phyloP scores from a whole-genome alignment of 1,284 basidiomycete genomes.

The Ceratobasidium sp. region DNA sequence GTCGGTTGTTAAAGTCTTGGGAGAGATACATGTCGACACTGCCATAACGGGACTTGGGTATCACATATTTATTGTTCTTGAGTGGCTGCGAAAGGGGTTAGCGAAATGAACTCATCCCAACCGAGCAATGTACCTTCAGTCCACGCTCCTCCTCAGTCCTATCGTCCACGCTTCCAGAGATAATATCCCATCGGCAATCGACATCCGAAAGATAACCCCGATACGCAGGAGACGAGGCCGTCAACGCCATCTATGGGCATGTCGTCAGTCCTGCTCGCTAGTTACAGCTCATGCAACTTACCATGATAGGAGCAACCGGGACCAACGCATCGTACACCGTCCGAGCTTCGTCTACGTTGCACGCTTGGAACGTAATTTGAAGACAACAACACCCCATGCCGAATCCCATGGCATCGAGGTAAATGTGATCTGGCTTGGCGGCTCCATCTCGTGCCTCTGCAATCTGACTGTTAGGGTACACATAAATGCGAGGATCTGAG shows the following conservation, averaged over 20 bases:
- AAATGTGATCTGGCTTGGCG: conserved; percentile 89
- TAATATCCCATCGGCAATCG: conserved; percentile 98
- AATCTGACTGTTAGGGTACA: background rate
- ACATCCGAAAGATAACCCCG: conserved; percentile 95
- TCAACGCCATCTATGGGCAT: conserved; percentile 77
- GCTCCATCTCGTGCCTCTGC: conserved; percentile 87
- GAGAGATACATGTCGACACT: conserved; percentile 96
- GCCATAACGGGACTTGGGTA: conserved; percentile 97
- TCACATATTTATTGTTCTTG: conserved; percentile 71
- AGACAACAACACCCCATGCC: conserved; percentile 99
- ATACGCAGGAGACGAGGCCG: conserved; percentile 93
- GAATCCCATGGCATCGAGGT: conserved; percentile 99
- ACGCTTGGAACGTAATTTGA: conserved; percentile 97
- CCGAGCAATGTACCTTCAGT: conserved; percentile 62
- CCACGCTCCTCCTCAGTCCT: conserved; percentile 94
- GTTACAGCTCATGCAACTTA: conserved; percentile 50
- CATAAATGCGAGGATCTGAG: background rate
- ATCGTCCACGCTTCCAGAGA: conserved; percentile 96
- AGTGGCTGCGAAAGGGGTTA: conserved; percentile 64
- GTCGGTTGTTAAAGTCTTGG: conserved; percentile 82
- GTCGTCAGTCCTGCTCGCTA: conserved; percentile 16
- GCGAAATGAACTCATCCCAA: conserved; percentile 19
- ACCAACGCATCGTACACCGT: conserved; percentile 94
- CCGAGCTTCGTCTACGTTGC: conserved; percentile 89
- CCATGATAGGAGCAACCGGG: conserved; percentile 93